Evolutionary conservation across 2,329 filamentous ascomycete genomes (phyloP).

Genomic region (Verticillium isaacii): DNA sequence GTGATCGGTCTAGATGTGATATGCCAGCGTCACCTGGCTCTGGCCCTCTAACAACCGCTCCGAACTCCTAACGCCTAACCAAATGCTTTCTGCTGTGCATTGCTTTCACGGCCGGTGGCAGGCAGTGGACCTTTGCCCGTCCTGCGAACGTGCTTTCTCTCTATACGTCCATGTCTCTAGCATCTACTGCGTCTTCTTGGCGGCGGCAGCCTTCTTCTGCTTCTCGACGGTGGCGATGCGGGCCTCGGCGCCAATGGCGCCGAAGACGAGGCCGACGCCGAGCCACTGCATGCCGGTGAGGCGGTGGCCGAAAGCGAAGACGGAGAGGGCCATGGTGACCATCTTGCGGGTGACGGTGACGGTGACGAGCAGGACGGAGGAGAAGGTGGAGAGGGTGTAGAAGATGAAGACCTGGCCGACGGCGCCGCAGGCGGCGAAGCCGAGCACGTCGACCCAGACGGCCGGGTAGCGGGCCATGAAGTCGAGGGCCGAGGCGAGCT

Average conservation of each 20-base stretch:
- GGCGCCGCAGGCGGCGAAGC: slow-evolving; percentile 85
- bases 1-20: neutral
- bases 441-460: slow-evolving; percentile 82
- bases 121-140: too few relatives aligned
- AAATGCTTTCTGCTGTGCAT: neutral
- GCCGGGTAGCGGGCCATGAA: slow-evolving; percentile 78
- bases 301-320: slow-evolving; percentile 88
- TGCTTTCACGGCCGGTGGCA: too few relatives aligned
- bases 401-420: slow-evolving; percentile 97
- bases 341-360: slow-evolving; percentile 98
- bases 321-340: slow-evolving; percentile 97
- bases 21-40: neutral
- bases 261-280: slow-evolving; percentile 88
- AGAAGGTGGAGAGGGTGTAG: slow-evolving; percentile 90
- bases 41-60: neutral
- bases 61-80: neutral
- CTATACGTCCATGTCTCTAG: neutral
- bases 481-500: slow-evolving; percentile 71
- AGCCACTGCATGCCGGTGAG: slow-evolving; percentile 89
- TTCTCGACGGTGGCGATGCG: slow-evolving; percentile 79
- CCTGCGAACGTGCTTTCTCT: neutral
- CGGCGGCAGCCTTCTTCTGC: slow-evolving; percentile 65
- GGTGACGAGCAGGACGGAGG: slow-evolving; percentile 85
- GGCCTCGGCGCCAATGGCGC: slow-evolving; percentile 88
- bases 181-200: slow-evolving; percentile 26